A percentile compares a stretch with the other conserved stretches of the same genome.
Evolutionary conservation across 1,284 basidiomycete genomes (phyloP).

Genomic region (Puccinia novopanici): DNA sequence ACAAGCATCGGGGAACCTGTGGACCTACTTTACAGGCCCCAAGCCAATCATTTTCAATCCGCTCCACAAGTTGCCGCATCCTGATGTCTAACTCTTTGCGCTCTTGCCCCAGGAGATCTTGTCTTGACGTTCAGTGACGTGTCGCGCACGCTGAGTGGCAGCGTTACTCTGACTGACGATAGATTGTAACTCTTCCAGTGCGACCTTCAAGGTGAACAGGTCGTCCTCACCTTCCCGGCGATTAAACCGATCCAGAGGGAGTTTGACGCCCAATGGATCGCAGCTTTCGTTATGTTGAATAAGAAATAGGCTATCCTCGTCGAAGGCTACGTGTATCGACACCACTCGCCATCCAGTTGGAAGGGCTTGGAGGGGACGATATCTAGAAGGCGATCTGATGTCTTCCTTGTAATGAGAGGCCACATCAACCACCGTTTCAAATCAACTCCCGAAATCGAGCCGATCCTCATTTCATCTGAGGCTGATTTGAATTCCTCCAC

Average conservation of each 20-base stretch:
- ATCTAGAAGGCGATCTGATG: slow-evolving; percentile 22
- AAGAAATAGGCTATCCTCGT: slow-evolving; percentile 79
- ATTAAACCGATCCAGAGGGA: slow-evolving; percentile 78
- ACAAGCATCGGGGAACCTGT: not conserved
- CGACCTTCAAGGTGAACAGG: slow-evolving; percentile 74
- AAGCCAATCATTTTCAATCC: slow-evolving; percentile 93
- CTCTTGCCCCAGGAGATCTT: slow-evolving; percentile 73
- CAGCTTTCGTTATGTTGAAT: slow-evolving; percentile 68
- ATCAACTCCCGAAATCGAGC: slow-evolving; percentile 1
- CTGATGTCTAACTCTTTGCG: slow-evolving; percentile 74
- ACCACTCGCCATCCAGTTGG: slow-evolving; percentile 82
- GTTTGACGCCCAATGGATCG: slow-evolving; percentile 76
- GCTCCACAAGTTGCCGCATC: slow-evolving; percentile 73
- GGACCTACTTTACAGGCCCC: slow-evolving; percentile 86
- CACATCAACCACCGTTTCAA: slow-evolving; percentile 7
- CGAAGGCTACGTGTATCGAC: slow-evolving; percentile 78
- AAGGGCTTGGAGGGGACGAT: slow-evolving; percentile 60
- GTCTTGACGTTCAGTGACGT: slow-evolving; percentile 65
- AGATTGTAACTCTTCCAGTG: slow-evolving; percentile 71
- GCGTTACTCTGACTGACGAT: slow-evolving; percentile 78
- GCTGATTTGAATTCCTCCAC: slow-evolving; percentile 60
- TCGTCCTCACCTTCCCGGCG: slow-evolving; percentile 74
- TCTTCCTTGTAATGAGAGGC: slow-evolving; percentile 34
- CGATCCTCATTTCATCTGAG: slow-evolving; percentile 6
- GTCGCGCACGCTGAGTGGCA: slow-evolving; percentile 72